Base-by-base conservation (phyloP, 148 eudicot species). In the Diospyros lotus region DNA sequence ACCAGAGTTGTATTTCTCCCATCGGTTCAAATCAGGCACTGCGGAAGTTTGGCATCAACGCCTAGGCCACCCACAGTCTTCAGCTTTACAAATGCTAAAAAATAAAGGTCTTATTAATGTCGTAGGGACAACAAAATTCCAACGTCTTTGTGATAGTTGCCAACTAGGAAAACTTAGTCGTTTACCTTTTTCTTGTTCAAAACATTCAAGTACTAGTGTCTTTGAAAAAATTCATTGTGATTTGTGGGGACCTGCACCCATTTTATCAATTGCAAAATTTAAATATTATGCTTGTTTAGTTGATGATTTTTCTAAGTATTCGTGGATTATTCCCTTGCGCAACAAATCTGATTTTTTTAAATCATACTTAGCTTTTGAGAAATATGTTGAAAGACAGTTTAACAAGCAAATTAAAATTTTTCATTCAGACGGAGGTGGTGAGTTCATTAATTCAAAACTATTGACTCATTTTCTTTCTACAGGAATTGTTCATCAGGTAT, bases 151-250 rank as follows among this genome's bases (percentile, higher is more conserved):
- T 67, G 54, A 45, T 68, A 68, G 41, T 68, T 46, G 42, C n/a
- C 72, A 68, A 51, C 10, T 50, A 15, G 72, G 72, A 8, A 68
- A 68, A n/a, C 72, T 68, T 50, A 13, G 41, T 6, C 5, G 28
- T 2, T 17, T 68, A 6, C 58, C 41, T 17, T 68, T 68, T 51
- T 68, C 12, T 6, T 2, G 11, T 50, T 50, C 12, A 2, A 12
- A 61, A 11, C 53, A 59, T 58, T 44, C n/a, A 13, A 43, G 14
- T 43, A 4, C 65, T 42, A n/a, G 12, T 15, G 13, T 43, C 28
- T 72, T 72, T 58, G 10, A 48, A 4, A 48, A 48, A 48, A 48
- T 48, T 48, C 52, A 48, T 48, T 48, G 52, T 48, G 52, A 48
- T 48, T 53, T 53, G 10, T 53, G 56, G 56, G 56, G 56, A 6